phyloP scores from a whole-genome alignment of 169 alveolate genomes.

The Theileria parva region DNA sequence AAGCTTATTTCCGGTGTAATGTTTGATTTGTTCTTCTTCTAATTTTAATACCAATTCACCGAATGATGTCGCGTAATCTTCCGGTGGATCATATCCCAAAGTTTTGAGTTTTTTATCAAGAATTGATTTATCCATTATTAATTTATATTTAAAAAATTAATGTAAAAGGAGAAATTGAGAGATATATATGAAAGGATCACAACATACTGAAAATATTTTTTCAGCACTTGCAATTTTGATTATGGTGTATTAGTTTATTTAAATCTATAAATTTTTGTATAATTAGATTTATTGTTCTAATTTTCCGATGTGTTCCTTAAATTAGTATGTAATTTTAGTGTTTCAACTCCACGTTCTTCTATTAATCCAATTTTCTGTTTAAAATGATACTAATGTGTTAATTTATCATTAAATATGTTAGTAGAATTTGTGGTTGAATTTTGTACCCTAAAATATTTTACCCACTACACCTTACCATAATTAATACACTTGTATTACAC shows the following conservation, averaged over 20 bases:
- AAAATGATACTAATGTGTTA: neutral
- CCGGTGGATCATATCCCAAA: constrained; percentile 27
- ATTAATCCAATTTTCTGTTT: neutral
- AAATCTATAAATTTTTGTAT: neutral
- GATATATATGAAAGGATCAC: neutral
- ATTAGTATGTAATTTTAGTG: neutral
- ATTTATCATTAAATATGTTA: neutral
- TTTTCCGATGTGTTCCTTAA: neutral
- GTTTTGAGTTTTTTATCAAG: constrained; percentile 11
- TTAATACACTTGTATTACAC: neutral
- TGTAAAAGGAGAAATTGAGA: neutral
- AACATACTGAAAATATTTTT: neutral
- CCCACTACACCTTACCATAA: neutral
- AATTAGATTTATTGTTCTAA: neutral
- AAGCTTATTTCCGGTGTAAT: constrained; percentile 17
- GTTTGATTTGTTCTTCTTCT: constrained; percentile 40
- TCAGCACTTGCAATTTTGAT: neutral
- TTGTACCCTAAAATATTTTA: neutral
- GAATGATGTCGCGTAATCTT: constrained; percentile 3
- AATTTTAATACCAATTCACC: constrained; percentile 32
- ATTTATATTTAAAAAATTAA: neutral
- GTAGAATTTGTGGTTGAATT: neutral
- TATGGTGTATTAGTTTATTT: neutral
- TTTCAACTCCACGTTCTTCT: neutral
- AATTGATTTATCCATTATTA: neutral